Base-by-base conservation (phyloP, 495 filamentous ascomycete genomes). In the Penicillium samsonianum region DNA sequence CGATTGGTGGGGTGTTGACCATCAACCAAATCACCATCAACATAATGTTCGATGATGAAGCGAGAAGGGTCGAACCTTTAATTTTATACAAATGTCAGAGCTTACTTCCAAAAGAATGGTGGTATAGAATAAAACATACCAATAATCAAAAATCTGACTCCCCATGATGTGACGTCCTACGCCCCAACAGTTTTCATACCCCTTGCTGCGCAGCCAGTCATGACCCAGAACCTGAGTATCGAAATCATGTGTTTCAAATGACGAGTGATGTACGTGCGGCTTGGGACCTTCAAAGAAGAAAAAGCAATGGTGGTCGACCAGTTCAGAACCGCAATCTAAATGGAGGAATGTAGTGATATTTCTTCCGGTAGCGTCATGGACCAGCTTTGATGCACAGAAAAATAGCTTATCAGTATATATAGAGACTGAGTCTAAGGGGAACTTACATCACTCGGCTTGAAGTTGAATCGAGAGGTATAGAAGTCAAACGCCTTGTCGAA, bases 61-160 rank as follows among this genome's bases (percentile, higher is more conserved):
- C 74, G 67, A 5, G 72, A 75, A 0, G 81, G 78, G 69, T 89
- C 85, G 50, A 61, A 88, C 42, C 42, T 44, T 28, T 8, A 28
- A 28, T 28, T 28, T 28, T 8, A 1, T 28, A n/a, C n/a, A n/a
- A 28, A 8, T 28, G 26, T 28, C 9, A 28, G 9, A 28, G 26
- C 9, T 28, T 28, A 28, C 26, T 28, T 28, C 26, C 26, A 28
- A 28, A 28, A 5, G 26, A 28, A 28, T 28, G 26, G 6, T 28
- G 26, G n/a, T n/a, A n/a, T 9, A 28, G 26, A 28, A 10, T n/a
- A 25, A 44, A 10, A 44, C 22, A 25, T 44, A 44, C 87, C 87
- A 91, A 67, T 91, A 91, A 69, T 91, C 88, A 58, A 91, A 90
- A 28, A 90, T 84, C 72, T 91, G 88, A 55, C 79, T 83, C 6